A percentile compares a stretch with the other conserved stretches of the same genome.
Conservation (phyloP, 495 filamentous ascomycete genomes). For the Daldinia concentrica region DNA sequence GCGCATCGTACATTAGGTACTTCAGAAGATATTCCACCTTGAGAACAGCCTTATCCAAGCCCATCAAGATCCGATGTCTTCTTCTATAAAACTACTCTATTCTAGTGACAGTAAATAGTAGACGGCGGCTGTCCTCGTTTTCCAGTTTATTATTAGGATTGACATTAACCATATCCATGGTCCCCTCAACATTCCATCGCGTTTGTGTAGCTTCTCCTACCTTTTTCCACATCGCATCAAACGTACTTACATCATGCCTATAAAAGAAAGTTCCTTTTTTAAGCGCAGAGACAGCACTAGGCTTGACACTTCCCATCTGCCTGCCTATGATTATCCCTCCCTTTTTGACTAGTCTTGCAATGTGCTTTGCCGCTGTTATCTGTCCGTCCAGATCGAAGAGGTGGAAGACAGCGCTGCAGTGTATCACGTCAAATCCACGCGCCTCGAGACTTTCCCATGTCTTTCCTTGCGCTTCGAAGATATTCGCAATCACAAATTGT, state of each 20-base stretch:
- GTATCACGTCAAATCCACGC: constrained; percentile 62
- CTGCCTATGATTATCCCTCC: constrained; percentile 59
- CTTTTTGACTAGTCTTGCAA: constrained; percentile 54
- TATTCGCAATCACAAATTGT: constrained; percentile 59
- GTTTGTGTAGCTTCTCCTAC: constrained; percentile 58
- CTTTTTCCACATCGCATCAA: constrained; percentile 61
- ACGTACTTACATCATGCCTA: constrained; percentile 59
- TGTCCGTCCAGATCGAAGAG: constrained; percentile 62
- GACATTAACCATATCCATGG: constrained; percentile 28
- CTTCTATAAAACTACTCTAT: constrained; percentile 6
- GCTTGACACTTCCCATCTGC: constrained; percentile 54
- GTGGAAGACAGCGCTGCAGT: constrained; percentile 64
- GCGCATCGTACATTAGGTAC: too few relatives aligned
- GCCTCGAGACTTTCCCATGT: constrained; percentile 48
- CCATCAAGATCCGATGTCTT: background rate
- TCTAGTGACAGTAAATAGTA: constrained; percentile 32
- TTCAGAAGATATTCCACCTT: too few relatives aligned
- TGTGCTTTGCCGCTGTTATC: constrained; percentile 50
- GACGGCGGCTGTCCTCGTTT: constrained; percentile 16
- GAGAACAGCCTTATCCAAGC: background rate
- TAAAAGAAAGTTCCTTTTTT: constrained; percentile 45
- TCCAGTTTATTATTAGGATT: constrained; percentile 34
- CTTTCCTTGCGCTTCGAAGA: constrained; percentile 58
- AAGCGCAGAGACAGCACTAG: constrained; percentile 44
- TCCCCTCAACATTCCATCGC: constrained; percentile 53